Conservation (phyloP, 345 rosid species). For the Gossypium raimondii region DNA sequence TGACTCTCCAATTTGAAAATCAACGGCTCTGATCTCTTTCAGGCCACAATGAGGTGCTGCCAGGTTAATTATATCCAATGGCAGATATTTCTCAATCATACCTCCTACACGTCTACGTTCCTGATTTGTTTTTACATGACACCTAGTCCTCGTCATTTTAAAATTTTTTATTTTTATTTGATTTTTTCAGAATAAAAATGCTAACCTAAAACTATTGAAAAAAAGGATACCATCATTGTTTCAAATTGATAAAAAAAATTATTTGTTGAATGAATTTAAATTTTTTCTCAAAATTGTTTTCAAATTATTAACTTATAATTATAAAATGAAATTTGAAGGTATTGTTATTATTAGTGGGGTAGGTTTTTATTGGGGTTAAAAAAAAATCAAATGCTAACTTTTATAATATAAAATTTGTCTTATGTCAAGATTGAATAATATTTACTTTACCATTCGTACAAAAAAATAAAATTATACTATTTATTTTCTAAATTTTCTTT, state of each 20-base stretch:
- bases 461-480: not conserved
- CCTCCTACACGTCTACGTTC: constrained; percentile 3
- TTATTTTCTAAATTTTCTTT: not conserved
- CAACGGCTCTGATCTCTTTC: constrained; percentile 39
- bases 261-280: no score
- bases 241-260: no score
- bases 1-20: constrained; percentile 38
- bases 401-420: constrained; percentile 2
- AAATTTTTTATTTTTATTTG: no score
- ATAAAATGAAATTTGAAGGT: not conserved
- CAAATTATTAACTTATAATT: no score
- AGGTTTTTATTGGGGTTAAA: not conserved
- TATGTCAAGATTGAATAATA: not conserved
- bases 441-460: no score
- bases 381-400: not conserved
- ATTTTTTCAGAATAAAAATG: rapidly evolving
- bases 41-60: not conserved
- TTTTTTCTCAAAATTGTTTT: no score
- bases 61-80: constrained; percentile 18
- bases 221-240: rapidly evolving
- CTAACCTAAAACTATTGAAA: no score
- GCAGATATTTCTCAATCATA: constrained; percentile 16
- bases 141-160: not conserved
- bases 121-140: not conserved
- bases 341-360: not conserved